Conservation (phyloP, 768 basidiomycete species). For the Amanita pseudoporphyria region DNA sequence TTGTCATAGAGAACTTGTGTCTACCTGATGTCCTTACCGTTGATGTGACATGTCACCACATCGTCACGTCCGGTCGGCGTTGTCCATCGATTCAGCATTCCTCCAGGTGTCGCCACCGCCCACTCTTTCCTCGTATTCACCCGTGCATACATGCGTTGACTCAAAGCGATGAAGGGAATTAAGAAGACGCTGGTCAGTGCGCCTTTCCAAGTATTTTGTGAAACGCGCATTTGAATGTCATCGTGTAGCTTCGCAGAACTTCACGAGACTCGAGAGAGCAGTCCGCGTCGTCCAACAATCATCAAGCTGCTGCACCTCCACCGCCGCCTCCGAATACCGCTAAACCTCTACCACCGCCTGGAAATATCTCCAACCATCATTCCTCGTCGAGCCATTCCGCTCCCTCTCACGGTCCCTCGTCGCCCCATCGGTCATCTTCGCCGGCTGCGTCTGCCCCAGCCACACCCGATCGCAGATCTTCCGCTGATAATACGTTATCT, state of each 20-base stretch:
- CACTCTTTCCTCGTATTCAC: neutral
- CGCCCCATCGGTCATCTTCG: conserved; percentile 33
- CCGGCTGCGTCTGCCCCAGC: conserved; percentile 28
- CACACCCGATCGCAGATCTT: conserved; percentile 53
- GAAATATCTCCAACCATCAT: conserved; percentile 26
- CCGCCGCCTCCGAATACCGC: conserved; percentile 56
- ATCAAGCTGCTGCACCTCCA: conserved; percentile 32
- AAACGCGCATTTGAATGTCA: conserved; percentile 13
- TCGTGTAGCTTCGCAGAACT: conserved; percentile 55
- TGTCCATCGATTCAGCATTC: conserved; percentile 30
- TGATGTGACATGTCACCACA: conserved; percentile 17
- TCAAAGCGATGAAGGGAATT: conserved; percentile 60
- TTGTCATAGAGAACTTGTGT: neutral
- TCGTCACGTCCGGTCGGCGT: conserved; percentile 17
- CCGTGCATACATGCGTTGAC: conserved; percentile 12
- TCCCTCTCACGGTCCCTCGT: conserved; percentile 29
- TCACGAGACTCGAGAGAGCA: conserved; percentile 38
- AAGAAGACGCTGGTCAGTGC: conserved; percentile 69
- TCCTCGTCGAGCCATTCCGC: conserved; percentile 27
- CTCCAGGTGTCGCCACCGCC: conserved; percentile 5
- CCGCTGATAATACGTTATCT: conserved; percentile 33
- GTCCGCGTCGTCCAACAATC: conserved; percentile 21
- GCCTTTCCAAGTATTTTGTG: conserved; percentile 10
- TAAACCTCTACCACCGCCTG: conserved; percentile 53
- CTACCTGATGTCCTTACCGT: conserved; percentile 1